Base-by-base conservation (phyloP, 2,329 filamentous ascomycete species). In the Sporothrix humicola region DNA sequence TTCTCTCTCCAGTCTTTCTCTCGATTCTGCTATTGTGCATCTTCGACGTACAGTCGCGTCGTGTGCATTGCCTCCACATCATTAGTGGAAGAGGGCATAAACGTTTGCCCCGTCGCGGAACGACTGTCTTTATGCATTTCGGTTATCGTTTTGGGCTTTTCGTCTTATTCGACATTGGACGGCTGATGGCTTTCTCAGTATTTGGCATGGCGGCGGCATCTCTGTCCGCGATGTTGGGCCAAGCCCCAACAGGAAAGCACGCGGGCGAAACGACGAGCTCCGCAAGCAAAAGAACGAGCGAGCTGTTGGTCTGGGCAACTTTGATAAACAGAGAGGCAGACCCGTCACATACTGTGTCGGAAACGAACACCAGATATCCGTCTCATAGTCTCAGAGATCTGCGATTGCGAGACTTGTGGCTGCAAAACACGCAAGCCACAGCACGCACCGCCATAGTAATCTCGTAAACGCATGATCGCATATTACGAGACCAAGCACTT, bases 351-450 rank as follows among this genome's bases (percentile, higher is more conserved):
- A 37, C 31, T 37, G 31, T 37, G 31, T 37, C 4, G 7, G 31
- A 37, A 37, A 37, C 31, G 31, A 37, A 37, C 31, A 7, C 31
- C 3, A 37, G 31, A 37, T 37, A 37, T 5, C 31, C 44, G n/a
- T 56, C 7, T 20, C 52, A 23, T 56, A 15, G 9, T 23, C n/a
- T 10, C 7, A 15, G 1, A 69, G 26, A 23, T 65, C 37, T 46
- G 9, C 50, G 7, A 37, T 23, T 44, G 48, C 31, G 50, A 20
- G 31, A 69, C 7, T 23, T 58, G 50, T 58, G 50, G 50, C 66
- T 69, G 50, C 17, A 50, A 23, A 50, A 44, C 31, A 56, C n/a
- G 66, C 31, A 50, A 37, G 66, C 66, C 48, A 69, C 66, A 58
- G 10, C 31, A 37, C 13, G 12, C 3, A 15, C 10, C 42, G 12